Conservation (phyloP, 2,329 filamentous ascomycete genomes). For the Fonsecaea multimorphosa region DNA sequence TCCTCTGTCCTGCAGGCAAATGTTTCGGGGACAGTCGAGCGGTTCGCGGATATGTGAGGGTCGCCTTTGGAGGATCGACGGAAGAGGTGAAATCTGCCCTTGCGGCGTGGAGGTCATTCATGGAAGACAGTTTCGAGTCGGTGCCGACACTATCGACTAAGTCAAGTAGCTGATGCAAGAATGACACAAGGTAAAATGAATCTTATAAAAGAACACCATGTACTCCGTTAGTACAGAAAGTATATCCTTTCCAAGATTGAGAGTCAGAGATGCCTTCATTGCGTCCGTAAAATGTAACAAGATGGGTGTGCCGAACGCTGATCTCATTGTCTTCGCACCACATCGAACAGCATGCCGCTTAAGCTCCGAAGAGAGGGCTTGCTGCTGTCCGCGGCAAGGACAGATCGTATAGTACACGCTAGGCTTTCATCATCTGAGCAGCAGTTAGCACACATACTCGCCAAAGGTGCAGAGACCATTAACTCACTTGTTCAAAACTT, state of each 20-base stretch:
- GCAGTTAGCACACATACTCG: constrained; percentile 23
- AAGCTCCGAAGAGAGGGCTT: constrained; percentile 88
- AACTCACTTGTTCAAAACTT: constrained; percentile 96
- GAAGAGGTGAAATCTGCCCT: constrained; percentile 71
- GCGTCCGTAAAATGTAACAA: constrained; percentile 97
- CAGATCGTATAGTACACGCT: constrained; percentile 90
- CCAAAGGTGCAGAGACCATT: neutral
- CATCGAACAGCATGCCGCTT: constrained; percentile 79
- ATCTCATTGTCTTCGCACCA: constrained; percentile 75
- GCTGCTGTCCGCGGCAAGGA: constrained; percentile 68
- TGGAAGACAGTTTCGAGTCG: constrained; percentile 63
- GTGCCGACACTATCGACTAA: constrained; percentile 44
- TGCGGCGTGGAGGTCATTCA: constrained; percentile 60
- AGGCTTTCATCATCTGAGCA: constrained; percentile 79
- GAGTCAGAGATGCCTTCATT: constrained; percentile 79
- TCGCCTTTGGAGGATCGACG: constrained; percentile 77
- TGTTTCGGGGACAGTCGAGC: constrained; percentile 73
- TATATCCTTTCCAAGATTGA: constrained; percentile 61
- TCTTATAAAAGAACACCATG: neutral
- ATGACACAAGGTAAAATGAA: neutral
- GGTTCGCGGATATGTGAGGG: constrained; percentile 75
- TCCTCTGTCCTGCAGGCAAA: constrained; percentile 74
- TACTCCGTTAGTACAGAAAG: neutral
- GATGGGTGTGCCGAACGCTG: constrained; percentile 98
- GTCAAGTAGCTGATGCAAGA: constrained; percentile 1